Conservation (phyloP, 768 basidiomycete genomes). For the Boletus coccyginus region DNA sequence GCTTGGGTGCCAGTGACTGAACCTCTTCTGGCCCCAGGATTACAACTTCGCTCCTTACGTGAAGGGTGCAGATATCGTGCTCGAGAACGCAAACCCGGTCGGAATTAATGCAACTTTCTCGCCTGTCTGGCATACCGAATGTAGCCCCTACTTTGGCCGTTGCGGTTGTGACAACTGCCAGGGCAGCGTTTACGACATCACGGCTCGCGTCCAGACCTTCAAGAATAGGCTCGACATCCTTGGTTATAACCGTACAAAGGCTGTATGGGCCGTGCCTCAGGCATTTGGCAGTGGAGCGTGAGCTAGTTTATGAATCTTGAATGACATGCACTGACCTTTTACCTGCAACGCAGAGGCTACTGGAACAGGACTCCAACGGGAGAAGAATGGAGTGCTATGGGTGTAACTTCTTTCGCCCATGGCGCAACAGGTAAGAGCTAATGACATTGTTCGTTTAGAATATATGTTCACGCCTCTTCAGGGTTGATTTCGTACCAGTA, state of each 20-base stretch:
- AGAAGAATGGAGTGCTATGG: slow-evolving; percentile 25
- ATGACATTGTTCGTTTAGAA: neutral
- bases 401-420: slow-evolving; percentile 23
- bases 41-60: slow-evolving; percentile 60
- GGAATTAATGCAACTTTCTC: slow-evolving; percentile 64
- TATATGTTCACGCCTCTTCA: slow-evolving; percentile 1
- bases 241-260: slow-evolving; percentile 58
- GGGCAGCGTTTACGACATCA: slow-evolving; percentile 65
- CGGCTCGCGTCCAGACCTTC: slow-evolving; percentile 63
- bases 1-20: neutral
- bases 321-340: neutral
- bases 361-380: slow-evolving; percentile 30
- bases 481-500: slow-evolving; percentile 29
- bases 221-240: slow-evolving; percentile 53
- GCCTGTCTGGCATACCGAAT: slow-evolving; percentile 55
- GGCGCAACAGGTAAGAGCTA: slow-evolving; percentile 22
- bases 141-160: slow-evolving; percentile 63
- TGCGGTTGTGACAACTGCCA: slow-evolving; percentile 74
- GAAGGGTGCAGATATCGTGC: slow-evolving; percentile 62
- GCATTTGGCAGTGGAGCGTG: slow-evolving; percentile 55
- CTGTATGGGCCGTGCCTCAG: slow-evolving; percentile 78
- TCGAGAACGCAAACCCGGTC: slow-evolving; percentile 44
- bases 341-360: slow-evolving; percentile 16
- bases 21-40: slow-evolving; percentile 36
- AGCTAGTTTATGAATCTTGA: neutral